Percentiles rank a stretch among this genome's conserved stretches.
These are phyloP conservation scores for Aureobasidium sp. DNA, from an alignment of 2,329 filamentous ascomycete genomes.

Conservation along the genomic window DNA sequence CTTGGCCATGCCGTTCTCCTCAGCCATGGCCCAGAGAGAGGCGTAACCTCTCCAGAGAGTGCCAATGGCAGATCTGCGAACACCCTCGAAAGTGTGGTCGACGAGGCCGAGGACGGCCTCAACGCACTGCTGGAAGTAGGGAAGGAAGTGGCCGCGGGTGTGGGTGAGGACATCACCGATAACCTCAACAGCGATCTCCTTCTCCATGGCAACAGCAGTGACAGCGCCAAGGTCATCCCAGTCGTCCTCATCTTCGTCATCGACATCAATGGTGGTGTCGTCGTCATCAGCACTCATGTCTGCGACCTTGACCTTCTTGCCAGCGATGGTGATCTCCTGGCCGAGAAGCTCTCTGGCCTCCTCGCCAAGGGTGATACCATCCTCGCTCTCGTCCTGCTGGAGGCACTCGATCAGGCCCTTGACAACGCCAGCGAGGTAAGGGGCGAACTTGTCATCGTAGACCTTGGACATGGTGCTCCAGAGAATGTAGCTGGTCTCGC, in stretches of 20 bases:
- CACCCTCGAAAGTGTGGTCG: slow-evolving; percentile 87
- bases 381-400: slow-evolving; percentile 78
- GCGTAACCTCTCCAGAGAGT: slow-evolving; percentile 92
- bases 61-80: slow-evolving; percentile 83
- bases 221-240: slow-evolving; percentile 79
- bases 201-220: slow-evolving; percentile 86
- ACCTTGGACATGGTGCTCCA: slow-evolving; percentile 95
- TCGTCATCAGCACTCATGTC: slow-evolving; percentile 52
- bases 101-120: slow-evolving; percentile 72
- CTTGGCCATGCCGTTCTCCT: slow-evolving; percentile 69
- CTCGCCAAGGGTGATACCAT: slow-evolving; percentile 69
- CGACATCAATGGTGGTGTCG: slow-evolving; percentile 56
- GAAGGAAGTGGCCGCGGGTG: slow-evolving; percentile 70
- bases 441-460: slow-evolving; percentile 75
- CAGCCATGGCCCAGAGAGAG: slow-evolving; percentile 80
- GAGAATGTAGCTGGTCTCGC: slow-evolving; percentile 94
- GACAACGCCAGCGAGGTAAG: slow-evolving; percentile 71
- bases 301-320: slow-evolving; percentile 80
- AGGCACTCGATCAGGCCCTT: slow-evolving; percentile 77
- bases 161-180: slow-evolving; percentile 87
- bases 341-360: slow-evolving; percentile 68
- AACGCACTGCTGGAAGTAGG: slow-evolving; percentile 84
- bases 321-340: slow-evolving; percentile 68
- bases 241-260: slow-evolving; percentile 72
- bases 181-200: slow-evolving; percentile 94